A percentile compares a stretch with the other conserved stretches of the same genome.
Evolutionary conservation across 805 yeast species (phyloP).

Genomic region (Starmerella potacharoeniae): DNA sequence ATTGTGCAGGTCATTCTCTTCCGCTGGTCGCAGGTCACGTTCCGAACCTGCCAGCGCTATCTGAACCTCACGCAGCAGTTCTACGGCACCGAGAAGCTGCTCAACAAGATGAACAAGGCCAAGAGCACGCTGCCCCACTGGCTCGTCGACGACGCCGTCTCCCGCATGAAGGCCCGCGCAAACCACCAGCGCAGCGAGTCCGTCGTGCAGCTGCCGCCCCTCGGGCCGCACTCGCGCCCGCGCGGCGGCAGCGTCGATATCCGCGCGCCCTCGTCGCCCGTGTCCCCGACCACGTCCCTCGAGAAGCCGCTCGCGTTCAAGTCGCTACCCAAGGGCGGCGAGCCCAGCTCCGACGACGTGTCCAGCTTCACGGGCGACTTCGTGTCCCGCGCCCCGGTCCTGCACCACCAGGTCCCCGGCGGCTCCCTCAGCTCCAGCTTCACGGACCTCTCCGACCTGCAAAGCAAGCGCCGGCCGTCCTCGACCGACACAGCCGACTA

Average conservation of each 20-base stretch:
- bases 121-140: constrained; percentile 8
- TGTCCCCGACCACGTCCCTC: neutral
- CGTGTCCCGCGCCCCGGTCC: neutral
- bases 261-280: constrained; percentile 21
- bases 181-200: neutral
- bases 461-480: neutral
- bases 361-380: neutral
- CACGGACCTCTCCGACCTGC: constrained; percentile 1
- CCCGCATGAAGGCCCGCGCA: constrained; percentile 6
- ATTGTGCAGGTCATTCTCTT: constrained; percentile 87
- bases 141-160: constrained; percentile 8
- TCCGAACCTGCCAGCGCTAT: constrained; percentile 80
- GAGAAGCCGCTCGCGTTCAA: neutral
- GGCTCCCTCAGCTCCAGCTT: constrained; percentile 3
- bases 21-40: constrained; percentile 77
- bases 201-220: constrained; percentile 5
- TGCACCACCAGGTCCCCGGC: constrained; percentile 4
- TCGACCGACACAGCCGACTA: constrained; percentile 16
- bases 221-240: neutral
- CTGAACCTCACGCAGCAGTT: constrained; percentile 76
- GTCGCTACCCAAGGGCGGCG: neutral
- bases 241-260: neutral
- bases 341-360: neutral
- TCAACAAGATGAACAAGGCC: constrained; percentile 34
- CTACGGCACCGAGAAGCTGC: constrained; percentile 56